Percentiles rank a stretch among this genome's conserved stretches.
phyloP scores from a whole-genome alignment of 148 eudicot species.

The Vaccinium darrowii region DNA sequence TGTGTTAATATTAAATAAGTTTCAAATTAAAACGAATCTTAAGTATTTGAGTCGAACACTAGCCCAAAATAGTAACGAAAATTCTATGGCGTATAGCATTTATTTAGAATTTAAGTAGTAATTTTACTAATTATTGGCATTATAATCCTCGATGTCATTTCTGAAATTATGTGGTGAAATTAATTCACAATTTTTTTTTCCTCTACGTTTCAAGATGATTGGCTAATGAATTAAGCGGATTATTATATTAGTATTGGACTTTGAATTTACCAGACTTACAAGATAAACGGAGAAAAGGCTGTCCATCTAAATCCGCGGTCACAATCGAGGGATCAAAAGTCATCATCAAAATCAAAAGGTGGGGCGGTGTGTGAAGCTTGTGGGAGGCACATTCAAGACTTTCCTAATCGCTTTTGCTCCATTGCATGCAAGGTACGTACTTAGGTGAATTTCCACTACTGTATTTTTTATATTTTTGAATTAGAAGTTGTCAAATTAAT shows the following conservation, averaged over 20 bases:
- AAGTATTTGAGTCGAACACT: not conserved
- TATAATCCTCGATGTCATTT: not conserved
- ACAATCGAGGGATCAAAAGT: constrained; percentile 28
- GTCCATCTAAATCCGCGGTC: constrained; percentile 51
- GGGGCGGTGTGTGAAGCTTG: constrained; percentile 45
- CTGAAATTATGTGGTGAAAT: not conserved
- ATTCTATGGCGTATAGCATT: not conserved
- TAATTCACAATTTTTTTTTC: not conserved
- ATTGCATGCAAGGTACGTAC: constrained; percentile 43
- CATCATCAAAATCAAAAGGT: constrained; percentile 27
- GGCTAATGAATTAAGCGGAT: not conserved
- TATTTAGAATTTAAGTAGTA: not conserved
- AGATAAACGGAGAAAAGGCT: constrained; percentile 54
- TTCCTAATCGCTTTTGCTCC: constrained; percentile 47
- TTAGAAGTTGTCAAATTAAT: no score
- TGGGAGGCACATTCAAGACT: constrained; percentile 49
- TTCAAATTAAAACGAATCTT: not conserved
- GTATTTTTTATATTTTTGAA: no score
- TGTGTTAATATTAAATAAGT: not conserved
- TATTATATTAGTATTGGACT: not conserved
- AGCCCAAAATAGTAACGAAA: not conserved
- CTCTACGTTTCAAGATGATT: not conserved
- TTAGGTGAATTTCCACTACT: no score
- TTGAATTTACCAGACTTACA: constrained; percentile 35
- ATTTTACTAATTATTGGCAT: not conserved